Base-by-base conservation (phyloP, 2,329 filamentous ascomycete species). In the Cladophialophora carrionii region DNA sequence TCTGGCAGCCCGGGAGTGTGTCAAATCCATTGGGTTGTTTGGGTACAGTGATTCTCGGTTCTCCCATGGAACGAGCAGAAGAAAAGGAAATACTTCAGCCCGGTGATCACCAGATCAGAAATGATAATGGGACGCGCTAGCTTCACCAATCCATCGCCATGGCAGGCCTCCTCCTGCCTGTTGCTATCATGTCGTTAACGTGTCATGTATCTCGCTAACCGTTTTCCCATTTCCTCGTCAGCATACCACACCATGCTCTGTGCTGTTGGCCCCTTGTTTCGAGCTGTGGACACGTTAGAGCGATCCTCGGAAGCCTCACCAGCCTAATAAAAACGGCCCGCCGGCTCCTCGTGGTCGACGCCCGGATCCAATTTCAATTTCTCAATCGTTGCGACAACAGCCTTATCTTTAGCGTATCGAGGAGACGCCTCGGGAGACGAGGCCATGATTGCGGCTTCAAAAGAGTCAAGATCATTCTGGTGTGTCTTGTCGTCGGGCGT, bases 401-500 rank as follows among this genome's bases (percentile, higher is more conserved):
- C 22, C 4, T 51, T 24, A 31, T 67, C 64, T 46, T n/a, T 29
- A 32, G 59, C 43, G 17, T 53, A 52, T 7, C n/a, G 61, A 20
- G 61, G 61, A 7, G 61, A 63, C 24, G 43, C 49, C 22, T 65
- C 62, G 22, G 58, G 58, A 14, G 65, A 63, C 3, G 58, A 43
- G 14, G 59, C 62, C 24, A 62, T 22, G 22, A 63, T 59, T 2
- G 65, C 59, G 22, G 65, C 65, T 46, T 68, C 62, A 51, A 61
- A 68, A 31, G 49, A 54, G 24, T 68, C 62, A 7, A 65, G 56
- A 31, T 63, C 37, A 43, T 51, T 43, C 31, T 64, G 51, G 56
- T 12, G n/a, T 31, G 34, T 57, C 17, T 51, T 41, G 3, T 14
- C 31, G 9, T 52, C 57, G 34, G 48, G 57, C 22, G 48, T 53